Percentiles rank a stretch among this genome's conserved stretches.
Conservation (phyloP, 2,329 filamentous ascomycete species). For the Rhinocladiella similis region DNA sequence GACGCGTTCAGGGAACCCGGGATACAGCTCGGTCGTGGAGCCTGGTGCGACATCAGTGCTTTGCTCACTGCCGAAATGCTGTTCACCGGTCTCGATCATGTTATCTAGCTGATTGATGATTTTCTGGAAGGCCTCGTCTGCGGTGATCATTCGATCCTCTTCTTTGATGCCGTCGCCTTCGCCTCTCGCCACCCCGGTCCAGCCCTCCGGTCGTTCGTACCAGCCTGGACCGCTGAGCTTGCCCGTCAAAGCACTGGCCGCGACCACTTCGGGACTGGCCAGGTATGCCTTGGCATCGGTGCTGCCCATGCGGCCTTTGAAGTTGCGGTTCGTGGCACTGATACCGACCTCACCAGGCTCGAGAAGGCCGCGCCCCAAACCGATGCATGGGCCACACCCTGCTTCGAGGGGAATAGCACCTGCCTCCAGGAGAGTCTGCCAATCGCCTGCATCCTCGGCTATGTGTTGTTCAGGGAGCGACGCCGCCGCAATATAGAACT, state of each 20-base stretch:
- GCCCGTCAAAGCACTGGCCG: constrained; percentile 73
- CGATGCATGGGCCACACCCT: constrained; percentile 84
- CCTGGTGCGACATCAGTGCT: not conserved
- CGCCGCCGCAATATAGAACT: constrained; percentile 88
- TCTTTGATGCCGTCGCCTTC: constrained; percentile 68
- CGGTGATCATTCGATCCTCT: constrained; percentile 64
- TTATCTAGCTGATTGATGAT: constrained; percentile 68
- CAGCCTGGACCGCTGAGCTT: constrained; percentile 66
- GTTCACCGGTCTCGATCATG: constrained; percentile 57
- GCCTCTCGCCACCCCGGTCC: constrained; percentile 61
- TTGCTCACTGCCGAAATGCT: constrained; percentile 40
- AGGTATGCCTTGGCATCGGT: constrained; percentile 81
- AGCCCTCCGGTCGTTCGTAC: constrained; percentile 72
- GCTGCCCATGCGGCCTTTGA: constrained; percentile 86
- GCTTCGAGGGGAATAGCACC: constrained; percentile 72
- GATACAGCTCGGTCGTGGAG: constrained; percentile 67
- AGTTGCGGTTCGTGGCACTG: constrained; percentile 81
- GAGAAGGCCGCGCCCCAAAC: constrained; percentile 75
- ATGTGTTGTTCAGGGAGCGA: constrained; percentile 73
- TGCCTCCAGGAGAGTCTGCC: constrained; percentile 78
- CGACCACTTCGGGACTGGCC: constrained; percentile 85
- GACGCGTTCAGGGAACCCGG: constrained; percentile 82
- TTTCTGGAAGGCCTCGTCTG: constrained; percentile 71
- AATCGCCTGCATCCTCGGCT: constrained; percentile 80
- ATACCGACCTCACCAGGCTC: constrained; percentile 87